Conservation (phyloP, 495 filamentous ascomycete species). For the Podospora bellae-mahoneyi region DNA sequence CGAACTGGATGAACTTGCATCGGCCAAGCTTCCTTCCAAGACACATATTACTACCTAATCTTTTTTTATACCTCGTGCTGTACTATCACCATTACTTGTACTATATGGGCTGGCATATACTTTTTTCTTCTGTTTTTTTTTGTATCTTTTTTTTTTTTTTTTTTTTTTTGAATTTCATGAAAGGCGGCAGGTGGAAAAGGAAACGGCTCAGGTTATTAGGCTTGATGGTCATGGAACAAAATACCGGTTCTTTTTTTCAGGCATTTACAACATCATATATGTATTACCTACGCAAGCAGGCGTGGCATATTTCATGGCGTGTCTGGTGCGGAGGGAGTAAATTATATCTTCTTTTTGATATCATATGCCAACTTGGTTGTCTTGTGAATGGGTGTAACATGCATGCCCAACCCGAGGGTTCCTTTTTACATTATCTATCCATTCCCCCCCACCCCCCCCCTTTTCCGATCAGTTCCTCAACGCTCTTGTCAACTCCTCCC, state of each 20-base stretch:
- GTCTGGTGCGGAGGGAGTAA: background rate
- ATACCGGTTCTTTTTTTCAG: background rate
- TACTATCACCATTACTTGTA: background rate
- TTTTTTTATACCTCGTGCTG: background rate
- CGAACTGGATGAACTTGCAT: background rate
- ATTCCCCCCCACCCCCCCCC: background rate
- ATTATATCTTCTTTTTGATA: background rate
- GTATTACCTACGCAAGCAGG: background rate
- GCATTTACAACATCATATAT: background rate
- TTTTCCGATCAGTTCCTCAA: constrained; percentile 33
- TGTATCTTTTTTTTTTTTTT: no score
- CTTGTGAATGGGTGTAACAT: no score
- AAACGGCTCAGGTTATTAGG: background rate
- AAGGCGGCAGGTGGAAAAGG: background rate
- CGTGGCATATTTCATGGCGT: background rate
- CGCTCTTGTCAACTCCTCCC: constrained; percentile 60
- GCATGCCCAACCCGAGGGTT: background rate
- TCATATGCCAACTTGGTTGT: no score
- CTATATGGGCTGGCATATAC: background rate
- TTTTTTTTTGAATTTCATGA: background rate
- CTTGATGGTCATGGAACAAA: background rate
- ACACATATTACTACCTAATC: background rate
- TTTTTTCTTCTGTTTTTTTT: background rate
- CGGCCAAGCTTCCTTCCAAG: background rate
- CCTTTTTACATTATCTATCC: background rate